These are phyloP conservation scores for Sphaceloma murrayae DNA, from an alignment of 2,329 filamentous ascomycete genomes.

Conservation along the genomic window DNA sequence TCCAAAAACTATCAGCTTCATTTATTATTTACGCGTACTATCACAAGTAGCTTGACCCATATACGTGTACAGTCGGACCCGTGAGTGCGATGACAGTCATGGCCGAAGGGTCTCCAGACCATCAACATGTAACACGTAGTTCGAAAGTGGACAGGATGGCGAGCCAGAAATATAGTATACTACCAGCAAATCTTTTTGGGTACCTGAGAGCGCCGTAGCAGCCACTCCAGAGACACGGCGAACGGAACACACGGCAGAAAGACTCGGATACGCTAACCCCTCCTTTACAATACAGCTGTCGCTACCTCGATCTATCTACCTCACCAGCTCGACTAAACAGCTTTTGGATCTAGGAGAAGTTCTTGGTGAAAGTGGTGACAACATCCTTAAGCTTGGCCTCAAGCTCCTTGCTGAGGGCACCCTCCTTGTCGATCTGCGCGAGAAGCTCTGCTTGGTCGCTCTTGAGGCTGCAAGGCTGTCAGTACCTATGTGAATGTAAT, in stretches of 20 bases:
- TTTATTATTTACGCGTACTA: too few relatives aligned
- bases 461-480: conserved; percentile 49
- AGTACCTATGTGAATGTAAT: not conserved
- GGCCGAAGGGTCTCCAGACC: too few relatives aligned
- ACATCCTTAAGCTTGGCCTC: conserved; percentile 74
- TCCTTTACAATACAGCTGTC: conserved; percentile 28
- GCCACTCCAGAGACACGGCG: too few relatives aligned
- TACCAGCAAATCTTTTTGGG: too few relatives aligned
- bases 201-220: too few relatives aligned
- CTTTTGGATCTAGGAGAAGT: conserved; percentile 51
- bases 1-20: too few relatives aligned
- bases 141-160: too few relatives aligned
- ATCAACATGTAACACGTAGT: too few relatives aligned
- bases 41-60: too few relatives aligned
- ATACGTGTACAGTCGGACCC: conserved; percentile 1
- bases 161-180: too few relatives aligned
- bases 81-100: conserved; percentile 9
- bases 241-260: too few relatives aligned
- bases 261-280: too few relatives aligned
- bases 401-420: conserved; percentile 86
- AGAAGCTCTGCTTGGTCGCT: conserved; percentile 80
- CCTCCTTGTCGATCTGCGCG: conserved; percentile 87
- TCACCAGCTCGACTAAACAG: conserved; percentile 16
- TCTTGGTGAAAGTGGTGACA: conserved; percentile 79
- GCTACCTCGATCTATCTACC: conserved; percentile 15